Percentiles rank a stretch among this genome's conserved stretches.
Conservation (phyloP, 129 eudicot species). For the Smallanthus sonchifolius region DNA sequence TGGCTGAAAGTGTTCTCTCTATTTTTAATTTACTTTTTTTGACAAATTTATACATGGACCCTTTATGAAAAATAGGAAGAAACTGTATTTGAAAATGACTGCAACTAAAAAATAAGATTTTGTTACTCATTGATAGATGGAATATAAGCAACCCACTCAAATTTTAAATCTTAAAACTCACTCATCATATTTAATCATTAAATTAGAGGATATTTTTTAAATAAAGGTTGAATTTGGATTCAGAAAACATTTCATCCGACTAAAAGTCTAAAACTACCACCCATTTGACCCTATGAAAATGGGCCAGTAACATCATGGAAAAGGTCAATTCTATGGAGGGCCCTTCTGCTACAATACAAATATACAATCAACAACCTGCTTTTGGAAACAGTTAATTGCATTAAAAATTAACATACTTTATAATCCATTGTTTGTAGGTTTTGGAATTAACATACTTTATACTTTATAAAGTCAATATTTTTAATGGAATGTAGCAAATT, state of each 20-base stretch:
- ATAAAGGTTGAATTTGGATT: conserved; percentile 9
- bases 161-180: conserved; percentile 21
- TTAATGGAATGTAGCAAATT: not conserved
- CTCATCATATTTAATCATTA: conserved; percentile 25
- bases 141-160: conserved; percentile 21
- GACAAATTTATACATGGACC: not conserved
- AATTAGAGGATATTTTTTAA: not conserved
- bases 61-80: not conserved
- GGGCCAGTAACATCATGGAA: not conserved
- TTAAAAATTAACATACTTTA: not conserved
- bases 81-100: not conserved
- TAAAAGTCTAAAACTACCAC: conserved; percentile 15
- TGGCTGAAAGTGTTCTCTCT: not conserved
- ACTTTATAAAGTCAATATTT: not conserved
- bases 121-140: conserved; percentile 7
- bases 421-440: not conserved
- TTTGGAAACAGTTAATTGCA: conserved; percentile 4
- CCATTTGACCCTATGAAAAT: conserved; percentile 18
- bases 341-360: conserved; percentile 7
- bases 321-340: conserved; percentile 12
- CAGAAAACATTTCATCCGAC: not conserved
- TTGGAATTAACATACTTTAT: not conserved
- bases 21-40: not conserved
- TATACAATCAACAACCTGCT: conserved; percentile 9
- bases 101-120: conserved; percentile 2